Evolutionary conservation across 176 grass and related monocot species (phyloP), one percentile per base, ranked within the genome.

Genomic region (Lolium rigidum): DNA sequence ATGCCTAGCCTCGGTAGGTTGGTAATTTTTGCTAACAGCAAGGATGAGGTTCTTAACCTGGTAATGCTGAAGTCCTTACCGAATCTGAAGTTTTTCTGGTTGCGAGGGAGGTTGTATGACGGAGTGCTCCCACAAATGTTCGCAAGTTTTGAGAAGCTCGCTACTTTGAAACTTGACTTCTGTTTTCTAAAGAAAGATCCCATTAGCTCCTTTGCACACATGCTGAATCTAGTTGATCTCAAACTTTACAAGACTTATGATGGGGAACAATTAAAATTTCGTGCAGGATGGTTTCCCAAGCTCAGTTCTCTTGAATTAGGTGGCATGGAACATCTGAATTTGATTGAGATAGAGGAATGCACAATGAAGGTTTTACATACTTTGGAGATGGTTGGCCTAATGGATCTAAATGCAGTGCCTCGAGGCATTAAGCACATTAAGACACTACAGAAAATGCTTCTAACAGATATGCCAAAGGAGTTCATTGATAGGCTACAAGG

Each of bases 141-240:
- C 68, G 15, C 20, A 52, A 38, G 70, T 31, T 79, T 82, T 54
- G 28, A 74, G 28, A 88, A 86, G 54, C 16, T 93, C n/a, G 25
- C 37, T 20, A 5, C 6, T 1, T 86, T 93, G 50, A 82, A 38
- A 79, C 4, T 93, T 51, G 38, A 48, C 51, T 88, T 83, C 73
- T 88, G 78, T 54, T 59, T 78, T 81, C 83, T 92, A 78, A 85
- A 86, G 73, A 84, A 86, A 46, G 90, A 89, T 86, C 90, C 86
- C 81, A 44, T 92, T 62, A 65, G 18, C 3, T 89, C 90, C 15
- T 85, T 92, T 10, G 88, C 43, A 74, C 79, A 78, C 16, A 77
- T 86, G 57, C 28, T 74, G 71, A 92, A 46, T 84, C 82, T 92
- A 11, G 86, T 84, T 74, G 11, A 52, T 14, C 43, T 92, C 21